Evolutionary conservation across 2,329 filamentous ascomycete species (phyloP), one percentile per base, ranked within the genome.

Genomic region (Dryadomyces quercivorus): DNA sequence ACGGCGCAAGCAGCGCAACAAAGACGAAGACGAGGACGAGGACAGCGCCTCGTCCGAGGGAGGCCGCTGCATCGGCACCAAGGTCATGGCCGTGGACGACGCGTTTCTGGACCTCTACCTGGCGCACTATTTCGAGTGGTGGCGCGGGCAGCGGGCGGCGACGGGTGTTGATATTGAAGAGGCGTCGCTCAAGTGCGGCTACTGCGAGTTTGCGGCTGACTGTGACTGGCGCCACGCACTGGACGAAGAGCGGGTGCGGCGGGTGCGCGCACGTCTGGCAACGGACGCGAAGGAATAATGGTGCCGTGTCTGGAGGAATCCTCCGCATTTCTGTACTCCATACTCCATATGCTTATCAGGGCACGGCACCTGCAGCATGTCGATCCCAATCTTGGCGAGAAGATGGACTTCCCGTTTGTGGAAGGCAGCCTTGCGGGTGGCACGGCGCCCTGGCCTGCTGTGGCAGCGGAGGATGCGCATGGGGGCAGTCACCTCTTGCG

Each of bases 101-200:
- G 66, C 71, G 1, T 73, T 75, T 3, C 70, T 95, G 51, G 75
- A 83, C 7, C 69, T 67, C 1, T 94, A 94, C 64, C 65, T 95
- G 9, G 65, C 70, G 0, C 75, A 79, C 2, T 84, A 86, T 60
- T 81, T 96, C 78, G 67, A 74, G 16, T 96, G 89, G 88, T 96
- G 91, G 91, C 82, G 79, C 42, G 92, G 91, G 1, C 74, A 84
- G 61, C 74, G 90, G 20, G 69, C 77, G 50, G 81, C 89, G 0
- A 75, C 76, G 5, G 91, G 92, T 0, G 91, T 96, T 3, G 76
- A 81, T 7, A 77, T 95, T 8, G 85, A 91, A 64, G 91, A 96
- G 61, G 59, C 58, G 5, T 86, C 88, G 0, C 94, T 86, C 69
- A 96, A 96, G 67, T 96, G 91, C 65, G 72, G 82, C 22, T 80